Conservation (phyloP, 1,284 basidiomycete species). For the Cutaneotrichosporon daszewskae region DNA sequence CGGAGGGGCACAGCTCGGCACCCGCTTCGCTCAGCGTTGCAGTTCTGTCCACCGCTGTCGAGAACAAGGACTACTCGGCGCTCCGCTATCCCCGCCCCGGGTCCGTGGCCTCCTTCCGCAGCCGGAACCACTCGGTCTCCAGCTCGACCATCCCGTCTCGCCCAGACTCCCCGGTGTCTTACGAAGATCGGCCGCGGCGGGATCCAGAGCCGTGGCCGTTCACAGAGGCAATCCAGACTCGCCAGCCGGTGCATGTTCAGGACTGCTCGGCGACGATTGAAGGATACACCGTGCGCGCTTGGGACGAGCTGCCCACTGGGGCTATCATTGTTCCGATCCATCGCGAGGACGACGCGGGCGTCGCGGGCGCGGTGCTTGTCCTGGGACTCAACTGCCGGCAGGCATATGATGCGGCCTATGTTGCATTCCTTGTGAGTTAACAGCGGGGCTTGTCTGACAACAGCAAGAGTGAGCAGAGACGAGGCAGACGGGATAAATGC, state of each 20-base stretch:
- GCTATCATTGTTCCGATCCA: conserved; percentile 47
- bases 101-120: too few species aligned
- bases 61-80: neutral
- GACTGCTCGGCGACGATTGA: conserved; percentile 33
- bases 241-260: conserved; percentile 29
- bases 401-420: conserved; percentile 42
- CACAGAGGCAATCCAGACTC: conserved; percentile 31
- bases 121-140: too few species aligned
- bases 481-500: too few species aligned
- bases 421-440: conserved; percentile 35
- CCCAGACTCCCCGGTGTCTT: neutral
- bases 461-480: too few species aligned
- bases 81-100: too few species aligned
- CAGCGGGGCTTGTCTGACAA: too few species aligned
- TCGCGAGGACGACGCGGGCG: conserved; percentile 37
- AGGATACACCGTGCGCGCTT: conserved; percentile 37
- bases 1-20: conserved; percentile 22
- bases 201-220: conserved; percentile 36
- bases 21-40: neutral
- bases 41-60: neutral
- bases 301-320: conserved; percentile 42
- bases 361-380: conserved; percentile 40
- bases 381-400: conserved; percentile 43
- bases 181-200: neutral
- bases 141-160: neutral